Conservation (phyloP, 2,329 filamentous ascomycete species). For the Neospermospora avenae region DNA sequence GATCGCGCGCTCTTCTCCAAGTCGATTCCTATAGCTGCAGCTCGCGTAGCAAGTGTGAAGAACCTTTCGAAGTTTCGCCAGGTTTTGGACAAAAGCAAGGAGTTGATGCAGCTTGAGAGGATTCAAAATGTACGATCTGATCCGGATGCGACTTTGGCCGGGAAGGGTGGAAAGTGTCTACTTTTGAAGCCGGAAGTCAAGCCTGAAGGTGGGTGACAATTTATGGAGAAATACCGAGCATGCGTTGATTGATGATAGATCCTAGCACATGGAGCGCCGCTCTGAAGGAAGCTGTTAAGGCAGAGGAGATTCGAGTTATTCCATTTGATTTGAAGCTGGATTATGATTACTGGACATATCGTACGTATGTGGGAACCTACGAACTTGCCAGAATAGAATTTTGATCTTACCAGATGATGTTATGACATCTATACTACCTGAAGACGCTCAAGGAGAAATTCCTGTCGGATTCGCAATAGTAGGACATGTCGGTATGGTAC, state of each 20-base stretch:
- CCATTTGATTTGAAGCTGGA: slow-evolving; percentile 73
- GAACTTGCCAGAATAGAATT: not conserved
- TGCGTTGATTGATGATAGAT: slow-evolving; percentile 43
- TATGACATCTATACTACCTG: slow-evolving; percentile 75
- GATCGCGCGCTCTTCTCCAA: slow-evolving; percentile 82
- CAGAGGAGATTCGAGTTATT: slow-evolving; percentile 65
- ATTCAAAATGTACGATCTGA: slow-evolving; percentile 61
- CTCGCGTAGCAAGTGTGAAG: slow-evolving; percentile 69
- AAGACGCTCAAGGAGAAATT: slow-evolving; percentile 74
- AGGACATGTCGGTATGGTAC: slow-evolving; percentile 71
- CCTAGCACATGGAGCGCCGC: slow-evolving; percentile 72
- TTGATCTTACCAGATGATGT: slow-evolving; percentile 54
- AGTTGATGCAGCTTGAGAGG: slow-evolving; percentile 63
- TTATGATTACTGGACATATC: slow-evolving; percentile 84
- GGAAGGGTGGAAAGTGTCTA: slow-evolving; percentile 58
- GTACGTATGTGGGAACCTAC: slow-evolving; percentile 44
- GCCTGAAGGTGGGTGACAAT: slow-evolving; percentile 40
- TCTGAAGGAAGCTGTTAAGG: slow-evolving; percentile 64
- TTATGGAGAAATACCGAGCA: not conserved
- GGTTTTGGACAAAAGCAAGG: slow-evolving; percentile 60
- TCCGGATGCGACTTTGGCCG: slow-evolving; percentile 52
- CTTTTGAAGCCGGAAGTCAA: slow-evolving; percentile 57
- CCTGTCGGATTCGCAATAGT: slow-evolving; percentile 84
- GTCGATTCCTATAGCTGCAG: slow-evolving; percentile 72
- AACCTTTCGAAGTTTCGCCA: slow-evolving; percentile 71